Conservation (phyloP, 1,139 yeast species). For the Hyphopichia wangnamkhiaoensis region DNA sequence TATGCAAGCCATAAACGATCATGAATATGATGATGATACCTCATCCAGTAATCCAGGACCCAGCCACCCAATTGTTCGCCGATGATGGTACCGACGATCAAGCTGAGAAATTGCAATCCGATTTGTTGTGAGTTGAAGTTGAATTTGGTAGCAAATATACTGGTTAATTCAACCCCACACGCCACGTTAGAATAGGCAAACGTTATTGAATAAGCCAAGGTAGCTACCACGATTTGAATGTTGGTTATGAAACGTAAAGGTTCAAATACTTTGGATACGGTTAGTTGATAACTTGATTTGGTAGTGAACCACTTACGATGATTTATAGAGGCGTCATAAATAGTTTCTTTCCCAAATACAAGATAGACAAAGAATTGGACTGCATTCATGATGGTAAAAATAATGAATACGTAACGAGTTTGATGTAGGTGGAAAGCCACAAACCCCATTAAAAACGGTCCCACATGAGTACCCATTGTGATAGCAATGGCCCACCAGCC, state of each 20-base stretch:
- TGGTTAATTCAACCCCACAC: constrained; percentile 19
- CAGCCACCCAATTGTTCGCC: constrained; percentile 22
- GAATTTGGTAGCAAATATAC: constrained; percentile 16
- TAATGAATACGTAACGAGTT: constrained; percentile 15
- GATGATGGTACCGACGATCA: constrained; percentile 18
- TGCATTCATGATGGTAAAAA: constrained; percentile 17
- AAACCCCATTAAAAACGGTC: constrained; percentile 23
- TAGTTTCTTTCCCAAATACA: constrained; percentile 19
- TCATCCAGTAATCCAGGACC: constrained; percentile 18
- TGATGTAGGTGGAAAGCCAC: constrained; percentile 15
- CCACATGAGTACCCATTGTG: constrained; percentile 21
- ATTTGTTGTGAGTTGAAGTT: constrained; percentile 18
- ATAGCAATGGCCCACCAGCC: constrained; percentile 22
- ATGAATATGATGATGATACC: constrained; percentile 5
- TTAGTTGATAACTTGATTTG: constrained; percentile 8
- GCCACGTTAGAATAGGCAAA: constrained; percentile 22
- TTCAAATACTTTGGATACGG: constrained; percentile 8
- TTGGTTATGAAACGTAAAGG: constrained; percentile 14
- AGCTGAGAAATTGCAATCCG: constrained; percentile 19
- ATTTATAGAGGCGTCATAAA: constrained; percentile 13
- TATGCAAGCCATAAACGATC: constrained; percentile 20
- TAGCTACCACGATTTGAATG: constrained; percentile 13
- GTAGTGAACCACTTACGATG: constrained; percentile 9
- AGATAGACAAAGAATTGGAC: constrained; percentile 16
- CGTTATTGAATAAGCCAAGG: constrained; percentile 17